phyloP scores from a whole-genome alignment of 2,329 filamentous ascomycete genomes.

The Chaetomium strumarium region DNA sequence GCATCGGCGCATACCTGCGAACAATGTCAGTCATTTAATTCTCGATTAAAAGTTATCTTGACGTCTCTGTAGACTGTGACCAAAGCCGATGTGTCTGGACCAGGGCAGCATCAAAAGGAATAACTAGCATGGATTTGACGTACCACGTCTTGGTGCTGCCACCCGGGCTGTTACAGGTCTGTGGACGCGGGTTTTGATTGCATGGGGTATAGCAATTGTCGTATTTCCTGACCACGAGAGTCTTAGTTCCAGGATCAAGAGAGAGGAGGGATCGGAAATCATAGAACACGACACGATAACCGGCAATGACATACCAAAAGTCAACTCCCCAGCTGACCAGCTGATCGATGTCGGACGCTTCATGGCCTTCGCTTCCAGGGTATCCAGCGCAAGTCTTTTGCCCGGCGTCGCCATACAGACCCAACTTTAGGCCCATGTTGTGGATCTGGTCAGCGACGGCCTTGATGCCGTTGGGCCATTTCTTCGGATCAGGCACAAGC shows the following conservation, averaged over 20 bases:
- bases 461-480: constrained; percentile 21
- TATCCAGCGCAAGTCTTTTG: constrained; percentile 20
- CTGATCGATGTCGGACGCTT: constrained; percentile 12
- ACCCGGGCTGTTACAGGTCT: constrained; percentile 14
- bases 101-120: no score
- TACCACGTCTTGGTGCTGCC: constrained; percentile 17
- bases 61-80: no score
- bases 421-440: constrained; percentile 21
- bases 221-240: constrained; percentile 19
- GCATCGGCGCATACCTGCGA: no score
- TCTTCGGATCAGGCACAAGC: constrained; percentile 19
- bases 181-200: constrained; percentile 9
- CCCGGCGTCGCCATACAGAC: constrained; percentile 21
- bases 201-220: constrained; percentile 23
- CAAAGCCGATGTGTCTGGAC: no score
- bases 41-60: no score
- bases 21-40: no score
- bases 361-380: constrained; percentile 17
- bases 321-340: constrained; percentile 20
- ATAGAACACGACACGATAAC: no score
- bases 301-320: constrained; percentile 18
- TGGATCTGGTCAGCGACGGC: constrained; percentile 18
- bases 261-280: neutral
- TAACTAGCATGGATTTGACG: no score
- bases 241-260: neutral